Conservation (phyloP, 768 basidiomycete genomes). For the Pulveroboletus sp. region DNA sequence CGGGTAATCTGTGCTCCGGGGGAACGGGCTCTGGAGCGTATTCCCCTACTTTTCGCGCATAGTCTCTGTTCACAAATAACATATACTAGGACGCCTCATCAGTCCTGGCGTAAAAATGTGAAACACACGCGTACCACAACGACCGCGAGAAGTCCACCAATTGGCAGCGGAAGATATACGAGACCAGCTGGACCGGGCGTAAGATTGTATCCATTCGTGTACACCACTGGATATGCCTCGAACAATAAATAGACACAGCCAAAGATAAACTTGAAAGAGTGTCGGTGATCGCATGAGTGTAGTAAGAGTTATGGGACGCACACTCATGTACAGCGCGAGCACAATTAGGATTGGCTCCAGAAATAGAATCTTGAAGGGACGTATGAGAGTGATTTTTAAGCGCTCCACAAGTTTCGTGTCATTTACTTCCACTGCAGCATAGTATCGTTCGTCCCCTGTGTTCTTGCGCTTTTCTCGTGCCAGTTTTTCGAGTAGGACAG, state of each 20-base stretch:
- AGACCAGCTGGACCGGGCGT: constrained; percentile 51
- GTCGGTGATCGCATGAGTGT: constrained; percentile 1
- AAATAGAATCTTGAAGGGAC: constrained; percentile 61
- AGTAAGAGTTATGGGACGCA: constrained; percentile 25
- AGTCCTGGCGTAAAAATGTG: neutral
- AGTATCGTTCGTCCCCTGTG: constrained; percentile 48
- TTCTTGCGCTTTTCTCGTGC: constrained; percentile 48
- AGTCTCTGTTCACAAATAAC: constrained; percentile 44
- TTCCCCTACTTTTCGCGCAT: constrained; percentile 39
- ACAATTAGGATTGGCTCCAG: constrained; percentile 61
- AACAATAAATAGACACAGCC: constrained; percentile 59
- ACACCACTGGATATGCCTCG: constrained; percentile 59
- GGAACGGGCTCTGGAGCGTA: constrained; percentile 49
- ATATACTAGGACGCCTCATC: constrained; percentile 35
- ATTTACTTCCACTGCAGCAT: constrained; percentile 47
- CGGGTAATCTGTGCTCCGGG: constrained; percentile 53
- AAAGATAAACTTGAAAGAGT: constrained; percentile 48
- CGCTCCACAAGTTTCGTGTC: constrained; percentile 37
- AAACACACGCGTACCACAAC: constrained; percentile 33
- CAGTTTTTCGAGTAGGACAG: constrained; percentile 49
- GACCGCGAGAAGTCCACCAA: constrained; percentile 48
- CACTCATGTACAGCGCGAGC: constrained; percentile 58
- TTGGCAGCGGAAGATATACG: constrained; percentile 54
- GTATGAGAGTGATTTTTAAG: constrained; percentile 43
- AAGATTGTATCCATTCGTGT: constrained; percentile 48